Base-by-base conservation (phyloP, 495 filamentous ascomycete genomes). In the Astrocystis sublimbata region DNA sequence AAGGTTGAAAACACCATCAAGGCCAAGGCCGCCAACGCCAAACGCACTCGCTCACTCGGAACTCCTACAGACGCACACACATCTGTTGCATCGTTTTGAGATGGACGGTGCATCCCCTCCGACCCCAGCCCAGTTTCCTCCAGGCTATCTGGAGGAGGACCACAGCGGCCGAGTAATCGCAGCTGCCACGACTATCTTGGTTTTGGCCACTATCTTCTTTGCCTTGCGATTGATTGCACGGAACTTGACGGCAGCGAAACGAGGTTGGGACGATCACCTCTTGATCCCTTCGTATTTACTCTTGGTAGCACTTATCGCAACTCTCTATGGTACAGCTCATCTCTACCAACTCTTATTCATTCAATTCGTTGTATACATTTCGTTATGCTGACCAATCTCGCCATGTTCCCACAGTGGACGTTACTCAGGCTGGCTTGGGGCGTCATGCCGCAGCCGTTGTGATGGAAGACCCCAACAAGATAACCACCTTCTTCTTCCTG, bases 261-360 rank as follows among this genome's bases (percentile, higher is more conserved):
- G 65, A 55, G 67, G 67, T 9, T 56, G 50, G 52, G 67, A 69
- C 54, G 67, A 69, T 19, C 58, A 60, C 42, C 15, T 69, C 10
- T 58, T 69, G 21, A 65, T 69, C 36, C 65, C 67, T 6, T 49
- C 60, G 30, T 49, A 60, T 33, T 42, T 65, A 28, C 33, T 65
- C 33, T 36, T 59, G 23, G 24, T 67, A 3, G 67, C 23, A 17
- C 15, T 69, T 5, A 4, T 36, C 4, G 21, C 15, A 35, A 54
- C 19, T 9, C 28, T 40, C 4, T 40, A 40, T 13, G 36, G 36
- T 40, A 5, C 10, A 40, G 4, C 10, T 40, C 7, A 5, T 40
- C 10, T 40, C 2, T 2, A 8, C n/a, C n/a, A 40, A 4, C 4
- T 40, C 4, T 6, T 40, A 4, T 40, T 13, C 36, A 6, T 13